phyloP scores from a whole-genome alignment of 2,329 filamentous ascomycete genomes.

The Capronia americana region DNA sequence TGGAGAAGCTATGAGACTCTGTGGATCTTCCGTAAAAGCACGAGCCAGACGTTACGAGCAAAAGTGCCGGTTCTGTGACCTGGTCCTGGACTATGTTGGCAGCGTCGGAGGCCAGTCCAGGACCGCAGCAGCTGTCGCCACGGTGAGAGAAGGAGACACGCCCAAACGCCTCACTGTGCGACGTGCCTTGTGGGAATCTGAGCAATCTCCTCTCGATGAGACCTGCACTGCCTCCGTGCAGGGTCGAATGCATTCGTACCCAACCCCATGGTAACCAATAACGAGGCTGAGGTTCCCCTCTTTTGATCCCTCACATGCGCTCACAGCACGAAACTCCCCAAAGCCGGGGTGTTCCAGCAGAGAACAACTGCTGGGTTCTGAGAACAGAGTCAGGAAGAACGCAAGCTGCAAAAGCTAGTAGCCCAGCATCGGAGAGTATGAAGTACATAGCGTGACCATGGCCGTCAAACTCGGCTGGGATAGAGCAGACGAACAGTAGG shows the following conservation, averaged over 20 bases:
- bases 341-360: not conserved
- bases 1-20: not conserved
- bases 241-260: not conserved
- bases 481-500: not conserved
- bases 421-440: not conserved
- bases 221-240: not conserved
- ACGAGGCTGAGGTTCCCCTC: slow-evolving; percentile 5
- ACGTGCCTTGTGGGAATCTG: not conserved
- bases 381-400: not conserved
- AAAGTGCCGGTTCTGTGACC: not conserved
- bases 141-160: too few relatives aligned
- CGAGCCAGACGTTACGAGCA: not conserved
- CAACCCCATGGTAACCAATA: slow-evolving; percentile 3
- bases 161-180: not conserved
- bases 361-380: not conserved
- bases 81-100: not conserved
- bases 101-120: not conserved
- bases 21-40: not conserved
- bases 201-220: not conserved
- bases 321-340: slow-evolving; percentile 1
- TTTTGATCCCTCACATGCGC: not conserved
- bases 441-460: not conserved
- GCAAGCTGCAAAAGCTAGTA: not conserved
- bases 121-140: not conserved
- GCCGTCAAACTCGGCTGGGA: not conserved